phyloP scores from a whole-genome alignment of 306 rosid genomes.

The Quercus gilva region DNA sequence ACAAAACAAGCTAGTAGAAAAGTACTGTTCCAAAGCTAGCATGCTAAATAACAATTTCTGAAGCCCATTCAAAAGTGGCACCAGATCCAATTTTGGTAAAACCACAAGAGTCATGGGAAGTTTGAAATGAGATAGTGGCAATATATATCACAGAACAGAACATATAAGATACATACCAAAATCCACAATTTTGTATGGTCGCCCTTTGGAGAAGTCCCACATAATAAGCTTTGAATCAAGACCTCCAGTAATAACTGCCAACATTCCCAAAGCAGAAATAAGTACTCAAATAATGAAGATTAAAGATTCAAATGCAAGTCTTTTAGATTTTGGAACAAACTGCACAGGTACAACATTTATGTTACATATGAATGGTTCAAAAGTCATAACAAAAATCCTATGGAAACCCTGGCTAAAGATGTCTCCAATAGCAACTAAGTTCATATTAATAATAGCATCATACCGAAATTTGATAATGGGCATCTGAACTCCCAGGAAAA shows the following conservation, averaged over 20 bases:
- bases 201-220: conserved; percentile 96
- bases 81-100: neutral
- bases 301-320: conserved; percentile 1
- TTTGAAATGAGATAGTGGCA: neutral
- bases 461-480: neutral
- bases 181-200: conserved; percentile 57
- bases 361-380: neutral
- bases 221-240: conserved; percentile 65
- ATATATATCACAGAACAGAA: neutral
- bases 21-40: neutral
- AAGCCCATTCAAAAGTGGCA: neutral
- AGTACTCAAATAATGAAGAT: conserved; percentile 3
- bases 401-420: neutral
- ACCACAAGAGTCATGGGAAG: neutral
- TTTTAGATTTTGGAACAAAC: conserved; percentile 9
- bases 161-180: conserved; percentile 48
- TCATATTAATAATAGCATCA: neutral
- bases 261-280: conserved; percentile 15
- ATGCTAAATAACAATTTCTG: neutral
- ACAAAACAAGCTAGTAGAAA: neutral
- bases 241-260: conserved; percentile 82
- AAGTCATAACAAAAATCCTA: neutral
- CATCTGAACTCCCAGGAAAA: too few relatives aligned
- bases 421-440: neutral
- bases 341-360: neutral